Evolutionary conservation across 2,329 filamentous ascomycete species (phyloP).

Genomic region (Calonectria naviculata): DNA sequence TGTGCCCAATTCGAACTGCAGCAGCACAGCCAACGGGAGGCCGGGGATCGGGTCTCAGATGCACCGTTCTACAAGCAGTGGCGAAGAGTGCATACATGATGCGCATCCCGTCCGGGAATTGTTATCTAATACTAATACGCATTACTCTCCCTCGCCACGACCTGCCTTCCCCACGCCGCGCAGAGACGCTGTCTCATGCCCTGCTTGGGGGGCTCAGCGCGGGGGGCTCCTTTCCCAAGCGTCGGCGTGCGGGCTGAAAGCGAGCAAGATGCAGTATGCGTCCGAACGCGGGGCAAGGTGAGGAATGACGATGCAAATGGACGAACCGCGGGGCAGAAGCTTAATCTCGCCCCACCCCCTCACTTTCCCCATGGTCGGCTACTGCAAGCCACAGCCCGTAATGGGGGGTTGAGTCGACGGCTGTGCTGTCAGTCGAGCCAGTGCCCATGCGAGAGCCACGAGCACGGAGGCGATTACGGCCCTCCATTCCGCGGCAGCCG

Average conservation of each 20-base stretch:
- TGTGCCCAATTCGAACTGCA: constrained; percentile 11
- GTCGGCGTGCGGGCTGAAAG: constrained; percentile 3
- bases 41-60: constrained; percentile 1
- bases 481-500: constrained; percentile 14
- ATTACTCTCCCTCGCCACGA: constrained; percentile 6
- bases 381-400: constrained; percentile 40
- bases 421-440: no score
- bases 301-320: constrained; percentile 1
- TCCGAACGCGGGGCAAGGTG: background rate
- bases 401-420: constrained; percentile 25
- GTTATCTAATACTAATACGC: background rate
- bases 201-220: background rate
- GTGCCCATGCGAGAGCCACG: background rate
- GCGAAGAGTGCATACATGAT: background rate
- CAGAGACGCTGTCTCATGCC: background rate
- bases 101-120: background rate
- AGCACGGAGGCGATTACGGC: background rate
- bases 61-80: background rate
- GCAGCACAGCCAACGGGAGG: background rate
- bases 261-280: background rate
- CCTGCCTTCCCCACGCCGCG: constrained; percentile 15
- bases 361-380: constrained; percentile 39
- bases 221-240: background rate
- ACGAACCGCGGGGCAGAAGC: constrained; percentile 20
- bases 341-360: constrained; percentile 33